Conservation (phyloP, 1,139 yeast species). For the Pichia sp. region DNA sequence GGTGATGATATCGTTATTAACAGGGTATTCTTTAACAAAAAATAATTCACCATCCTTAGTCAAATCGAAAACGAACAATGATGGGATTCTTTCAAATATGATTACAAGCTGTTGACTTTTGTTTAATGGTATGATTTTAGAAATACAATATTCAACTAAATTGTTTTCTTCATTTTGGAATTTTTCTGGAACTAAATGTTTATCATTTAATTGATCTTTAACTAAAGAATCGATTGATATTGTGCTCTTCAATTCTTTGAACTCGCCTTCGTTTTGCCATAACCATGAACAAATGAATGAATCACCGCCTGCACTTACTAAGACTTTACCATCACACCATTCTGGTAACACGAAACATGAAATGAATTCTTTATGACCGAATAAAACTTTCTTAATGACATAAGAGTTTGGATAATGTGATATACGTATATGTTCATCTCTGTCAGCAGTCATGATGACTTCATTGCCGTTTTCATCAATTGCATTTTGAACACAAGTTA, state of each 20-base stretch:
- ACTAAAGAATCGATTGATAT: conserved; percentile 51
- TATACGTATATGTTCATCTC: conserved; percentile 96
- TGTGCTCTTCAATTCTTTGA: conserved; percentile 41
- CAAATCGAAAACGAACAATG: conserved; percentile 26
- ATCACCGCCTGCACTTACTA: conserved; percentile 93
- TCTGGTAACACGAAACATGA: conserved; percentile 57
- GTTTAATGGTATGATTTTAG: conserved; percentile 41
- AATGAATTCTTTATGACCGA: conserved; percentile 85
- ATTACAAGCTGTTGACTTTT: conserved; percentile 30
- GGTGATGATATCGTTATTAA: conserved; percentile 24
- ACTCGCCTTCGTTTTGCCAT: conserved; percentile 37
- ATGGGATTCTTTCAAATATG: conserved; percentile 28
- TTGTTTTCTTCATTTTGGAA: conserved; percentile 55
- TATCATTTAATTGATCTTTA: conserved; percentile 46
- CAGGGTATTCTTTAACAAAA: conserved; percentile 34
- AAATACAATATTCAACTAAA: conserved; percentile 51
- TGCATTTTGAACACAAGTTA: conserved; percentile 61
- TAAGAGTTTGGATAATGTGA: conserved; percentile 77
- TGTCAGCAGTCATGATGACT: conserved; percentile 76
- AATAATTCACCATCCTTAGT: conserved; percentile 31
- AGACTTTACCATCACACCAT: conserved; percentile 42
- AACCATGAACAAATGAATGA: conserved; percentile 74
- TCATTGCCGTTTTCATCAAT: conserved; percentile 41
- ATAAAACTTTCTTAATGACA: conserved; percentile 77
- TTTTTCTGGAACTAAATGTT: conserved; percentile 66